Percentiles rank a stretch among this genome's conserved stretches.
These are phyloP conservation scores for Thermoascus crustaceus DNA, from an alignment of 2,329 filamentous ascomycete species.

Conservation along the genomic window DNA sequence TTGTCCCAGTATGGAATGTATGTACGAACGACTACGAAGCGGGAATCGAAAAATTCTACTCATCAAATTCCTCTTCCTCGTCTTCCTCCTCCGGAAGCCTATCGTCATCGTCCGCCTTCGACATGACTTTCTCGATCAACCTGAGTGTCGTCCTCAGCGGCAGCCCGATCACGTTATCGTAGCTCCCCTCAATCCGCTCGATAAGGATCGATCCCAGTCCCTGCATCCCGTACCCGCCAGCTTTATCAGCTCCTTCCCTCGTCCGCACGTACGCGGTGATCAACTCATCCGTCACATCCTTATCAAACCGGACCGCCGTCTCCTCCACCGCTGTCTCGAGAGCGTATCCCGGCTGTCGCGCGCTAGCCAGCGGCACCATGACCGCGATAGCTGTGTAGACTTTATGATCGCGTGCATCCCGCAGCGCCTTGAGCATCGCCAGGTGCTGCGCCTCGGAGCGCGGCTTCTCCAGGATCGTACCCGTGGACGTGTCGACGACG, in stretches of 20 bases:
- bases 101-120: slow-evolving; percentile 61
- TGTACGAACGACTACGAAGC: background rate
- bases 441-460: slow-evolving; percentile 72
- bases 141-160: slow-evolving; percentile 70
- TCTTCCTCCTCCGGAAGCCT: slow-evolving; percentile 40
- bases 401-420: slow-evolving; percentile 69
- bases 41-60: slow-evolving; percentile 1
- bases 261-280: slow-evolving; percentile 62
- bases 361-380: slow-evolving; percentile 74
- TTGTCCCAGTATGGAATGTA: background rate
- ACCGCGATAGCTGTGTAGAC: slow-evolving; percentile 79
- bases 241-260: slow-evolving; percentile 89
- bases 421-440: slow-evolving; percentile 70
- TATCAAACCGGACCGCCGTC: slow-evolving; percentile 81
- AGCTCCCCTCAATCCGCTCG: slow-evolving; percentile 78
- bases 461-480: slow-evolving; percentile 85
- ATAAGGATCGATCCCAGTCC: slow-evolving; percentile 79
- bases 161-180: slow-evolving; percentile 90
- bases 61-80: slow-evolving; percentile 28
- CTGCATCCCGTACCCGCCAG: slow-evolving; percentile 91
- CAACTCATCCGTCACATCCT: slow-evolving; percentile 67
- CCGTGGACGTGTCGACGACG: slow-evolving; percentile 62
- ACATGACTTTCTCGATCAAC: slow-evolving; percentile 81
- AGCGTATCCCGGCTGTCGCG: slow-evolving; percentile 75
- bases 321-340: slow-evolving; percentile 78